Base-by-base conservation (phyloP, 371 early-diverging fungal genomes). In the Chytridium lagenaria region DNA sequence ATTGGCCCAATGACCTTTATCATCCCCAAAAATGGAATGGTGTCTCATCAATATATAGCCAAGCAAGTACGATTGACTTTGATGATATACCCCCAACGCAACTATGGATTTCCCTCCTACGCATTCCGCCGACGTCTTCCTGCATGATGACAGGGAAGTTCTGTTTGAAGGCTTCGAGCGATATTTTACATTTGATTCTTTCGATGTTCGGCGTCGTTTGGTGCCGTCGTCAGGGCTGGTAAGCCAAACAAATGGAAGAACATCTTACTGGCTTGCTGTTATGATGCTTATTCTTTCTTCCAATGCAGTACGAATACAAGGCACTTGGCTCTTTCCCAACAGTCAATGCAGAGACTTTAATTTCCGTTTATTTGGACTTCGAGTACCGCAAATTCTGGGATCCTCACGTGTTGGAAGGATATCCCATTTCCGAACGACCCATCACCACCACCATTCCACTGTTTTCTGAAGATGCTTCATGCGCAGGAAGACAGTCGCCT, bases 301-400 rank as follows among this genome's bases (percentile, higher is more conserved):
- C n/a, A n/a, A n/a, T n/a, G n/a, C 39, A 71, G 71, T 71, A 34
- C 37, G 71, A 71, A 36, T 71, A 72, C 31, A 65, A 72, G 31
- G 67, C 50, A n/a, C 5, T 34, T 15, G 72, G 72, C 3, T 2
- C 38, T 15, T 67, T 72, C 57, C 72, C 72, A 39, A 51, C 30
- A 1, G 44, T 52, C n/a, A 23, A 22, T 7, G 30, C 15, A 5
- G 3, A 31, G 28, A 36, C 34, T 1, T 38, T 72, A 1, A 16
- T 72, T 37, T 15, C 72, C 23, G 72, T 72, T 39, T 72, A 72
- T 57, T 30, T 72, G 72, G 72, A 72, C 57, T 50, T 72, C 31
- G 67, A 72, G 1, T 72, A 72, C 57, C 50, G 72, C 3, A 23
- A 34, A 34, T 36, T 34, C 1, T 72, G 72, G 72, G 72, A 72